phyloP scores from a whole-genome alignment of 768 basidiomycete species.

The Gloeopeniophorella convolvens region DNA sequence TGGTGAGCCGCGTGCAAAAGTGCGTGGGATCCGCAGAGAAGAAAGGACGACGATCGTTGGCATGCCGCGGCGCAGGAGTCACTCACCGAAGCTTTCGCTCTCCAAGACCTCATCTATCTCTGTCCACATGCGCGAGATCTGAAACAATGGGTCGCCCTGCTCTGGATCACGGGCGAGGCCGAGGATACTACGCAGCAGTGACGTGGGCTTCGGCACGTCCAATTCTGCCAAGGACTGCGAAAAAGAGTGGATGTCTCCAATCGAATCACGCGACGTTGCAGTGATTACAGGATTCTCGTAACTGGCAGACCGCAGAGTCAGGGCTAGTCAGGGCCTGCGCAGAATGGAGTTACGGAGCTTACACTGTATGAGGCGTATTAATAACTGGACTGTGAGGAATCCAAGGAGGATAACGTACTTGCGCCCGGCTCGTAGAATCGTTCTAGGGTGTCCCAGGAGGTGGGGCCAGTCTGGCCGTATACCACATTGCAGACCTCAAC shows the following conservation, averaged over 20 bases:
- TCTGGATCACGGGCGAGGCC: slow-evolving; percentile 33
- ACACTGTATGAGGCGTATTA: slow-evolving; percentile 17
- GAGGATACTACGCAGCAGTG: slow-evolving; percentile 52
- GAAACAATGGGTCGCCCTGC: slow-evolving; percentile 45
- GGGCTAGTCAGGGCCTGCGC: slow-evolving; percentile 35
- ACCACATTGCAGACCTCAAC: slow-evolving; percentile 66
- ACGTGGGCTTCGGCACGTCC: slow-evolving; percentile 62
- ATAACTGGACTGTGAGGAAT: slow-evolving; percentile 2
- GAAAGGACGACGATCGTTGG: background rate
- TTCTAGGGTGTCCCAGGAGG: slow-evolving; percentile 47
- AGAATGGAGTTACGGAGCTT: slow-evolving; percentile 13
- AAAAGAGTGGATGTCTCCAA: slow-evolving; percentile 63
- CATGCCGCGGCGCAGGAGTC: background rate
- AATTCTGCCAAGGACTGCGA: slow-evolving; percentile 53
- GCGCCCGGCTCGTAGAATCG: slow-evolving; percentile 69
- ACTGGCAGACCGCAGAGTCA: slow-evolving; percentile 28
- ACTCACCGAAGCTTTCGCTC: slow-evolving; percentile 71
- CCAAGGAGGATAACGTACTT: slow-evolving; percentile 36
- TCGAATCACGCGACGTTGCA: slow-evolving; percentile 64
- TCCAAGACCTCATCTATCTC: slow-evolving; percentile 72
- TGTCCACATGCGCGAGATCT: slow-evolving; percentile 62
- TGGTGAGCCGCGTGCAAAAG: background rate
- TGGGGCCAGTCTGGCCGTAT: slow-evolving; percentile 46
- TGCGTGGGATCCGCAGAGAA: background rate
- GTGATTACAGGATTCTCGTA: slow-evolving; percentile 79